A percentile compares a stretch with the other conserved stretches of the same genome.
phyloP scores from a whole-genome alignment of 305 asterid genomes.

The Fraxinus baroniana region DNA sequence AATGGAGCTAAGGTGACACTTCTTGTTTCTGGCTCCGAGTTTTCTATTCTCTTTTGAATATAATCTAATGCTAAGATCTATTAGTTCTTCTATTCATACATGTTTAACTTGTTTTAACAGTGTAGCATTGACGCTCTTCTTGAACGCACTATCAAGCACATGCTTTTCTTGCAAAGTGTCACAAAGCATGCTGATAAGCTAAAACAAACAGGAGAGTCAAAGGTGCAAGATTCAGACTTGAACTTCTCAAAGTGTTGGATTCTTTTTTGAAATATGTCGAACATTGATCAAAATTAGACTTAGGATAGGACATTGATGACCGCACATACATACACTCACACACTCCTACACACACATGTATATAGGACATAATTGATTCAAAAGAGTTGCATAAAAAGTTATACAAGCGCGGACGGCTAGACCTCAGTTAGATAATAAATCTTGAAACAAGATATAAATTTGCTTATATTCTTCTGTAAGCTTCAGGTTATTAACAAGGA shows the following conservation, averaged over 20 bases:
- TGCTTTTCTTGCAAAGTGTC: conserved; percentile 78
- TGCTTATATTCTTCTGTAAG: conserved; percentile 16
- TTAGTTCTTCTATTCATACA: conserved; percentile 5
- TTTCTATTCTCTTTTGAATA: background rate
- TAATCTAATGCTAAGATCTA: background rate
- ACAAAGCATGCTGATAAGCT: conserved; percentile 75
- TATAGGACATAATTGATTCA: background rate
- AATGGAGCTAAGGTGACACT: conserved; percentile 68
- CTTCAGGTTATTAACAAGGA: conserved; percentile 57
- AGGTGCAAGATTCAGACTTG: conserved; percentile 37
- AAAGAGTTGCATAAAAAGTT: background rate
- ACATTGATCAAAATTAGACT: background rate
- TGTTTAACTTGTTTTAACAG: conserved; percentile 44
- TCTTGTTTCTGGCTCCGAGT: background rate
- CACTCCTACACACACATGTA: background rate
- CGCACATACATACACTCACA: background rate
- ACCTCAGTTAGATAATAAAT: background rate
- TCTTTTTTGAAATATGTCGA: background rate
- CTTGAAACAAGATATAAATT: background rate
- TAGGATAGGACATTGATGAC: background rate
- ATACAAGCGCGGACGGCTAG: background rate
- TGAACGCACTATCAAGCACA: conserved; percentile 79
- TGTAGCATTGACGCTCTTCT: conserved; percentile 84
- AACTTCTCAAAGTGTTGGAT: background rate
- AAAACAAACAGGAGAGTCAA: conserved; percentile 58